phyloP scores from a whole-genome alignment of 2,329 filamentous ascomycete genomes.

The Alternaria sp. region DNA sequence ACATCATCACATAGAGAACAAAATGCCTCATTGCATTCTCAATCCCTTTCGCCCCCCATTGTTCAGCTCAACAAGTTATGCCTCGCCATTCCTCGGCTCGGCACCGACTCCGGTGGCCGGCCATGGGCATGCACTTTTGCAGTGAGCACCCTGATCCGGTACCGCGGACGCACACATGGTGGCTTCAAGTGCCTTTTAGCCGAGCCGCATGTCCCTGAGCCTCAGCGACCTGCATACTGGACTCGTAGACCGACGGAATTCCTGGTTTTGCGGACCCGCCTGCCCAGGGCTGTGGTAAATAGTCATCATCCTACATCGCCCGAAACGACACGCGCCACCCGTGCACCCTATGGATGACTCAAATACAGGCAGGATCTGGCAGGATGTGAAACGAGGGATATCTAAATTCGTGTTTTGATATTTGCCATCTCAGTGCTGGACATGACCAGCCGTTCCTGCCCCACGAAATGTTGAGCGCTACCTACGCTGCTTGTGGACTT shows the following conservation, averaged over 20 bases:
- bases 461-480: not conserved
- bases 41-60: not conserved
- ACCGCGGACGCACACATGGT: conserved; percentile 9
- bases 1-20: not conserved
- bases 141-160: conserved; percentile 4
- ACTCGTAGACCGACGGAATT: not conserved
- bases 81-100: conserved; percentile 6
- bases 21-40: not conserved
- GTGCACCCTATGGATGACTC: not conserved
- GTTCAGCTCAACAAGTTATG: not conserved
- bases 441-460: not conserved
- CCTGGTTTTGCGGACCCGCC: not conserved
- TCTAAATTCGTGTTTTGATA: not conserved
- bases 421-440: not conserved
- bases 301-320: not conserved
- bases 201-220: conserved; percentile 10
- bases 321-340: conserved; percentile 3
- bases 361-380: not conserved
- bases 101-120: conserved; percentile 9
- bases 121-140: conserved; percentile 2
- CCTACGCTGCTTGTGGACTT: not conserved
- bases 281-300: not conserved
- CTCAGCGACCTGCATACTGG: conserved; percentile 12
- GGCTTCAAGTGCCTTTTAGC: conserved; percentile 13
- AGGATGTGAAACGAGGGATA: not conserved